These are phyloP conservation scores for Plasmopara viticola DNA, from an alignment of 352 stramenopile species.

Conservation along the genomic window DNA sequence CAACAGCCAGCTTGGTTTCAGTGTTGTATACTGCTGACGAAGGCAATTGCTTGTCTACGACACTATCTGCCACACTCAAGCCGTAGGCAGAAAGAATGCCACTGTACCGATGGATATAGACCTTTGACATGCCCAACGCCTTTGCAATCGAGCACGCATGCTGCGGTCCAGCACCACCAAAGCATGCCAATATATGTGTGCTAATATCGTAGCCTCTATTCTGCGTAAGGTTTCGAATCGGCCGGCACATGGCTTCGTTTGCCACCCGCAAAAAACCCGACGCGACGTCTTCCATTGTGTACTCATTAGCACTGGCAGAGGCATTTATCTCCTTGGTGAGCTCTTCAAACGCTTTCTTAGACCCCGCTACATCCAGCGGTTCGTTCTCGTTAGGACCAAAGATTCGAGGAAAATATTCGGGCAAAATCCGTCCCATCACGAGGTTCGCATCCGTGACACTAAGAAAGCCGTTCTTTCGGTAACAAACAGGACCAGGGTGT, in stretches of 20 bases:
- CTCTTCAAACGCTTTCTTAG: constrained; percentile 86
- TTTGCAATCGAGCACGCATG: constrained; percentile 97
- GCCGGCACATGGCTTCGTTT: constrained; percentile 99
- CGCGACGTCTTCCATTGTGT: constrained; percentile 92
- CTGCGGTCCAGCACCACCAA: constrained; percentile 97
- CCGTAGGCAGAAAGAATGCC: constrained; percentile 98
- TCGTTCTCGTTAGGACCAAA: constrained; percentile 98
- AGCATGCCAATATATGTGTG: constrained; percentile 95
- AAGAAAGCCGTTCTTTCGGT: constrained; percentile 95
- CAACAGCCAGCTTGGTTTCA: constrained; percentile 40
- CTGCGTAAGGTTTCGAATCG: constrained; percentile 97
- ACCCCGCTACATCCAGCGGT: constrained; percentile 93
- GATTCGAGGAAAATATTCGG: constrained; percentile 97
- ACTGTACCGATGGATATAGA: constrained; percentile 98
- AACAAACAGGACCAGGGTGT: constrained; percentile 95
- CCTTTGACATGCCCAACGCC: constrained; percentile 94
- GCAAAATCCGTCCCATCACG: constrained; percentile 95
- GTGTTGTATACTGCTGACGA: constrained; percentile 58
- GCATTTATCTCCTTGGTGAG: constrained; percentile 88
- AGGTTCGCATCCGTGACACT: constrained; percentile 99
- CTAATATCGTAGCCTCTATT: constrained; percentile 98
- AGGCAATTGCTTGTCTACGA: constrained; percentile 95
- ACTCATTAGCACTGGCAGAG: constrained; percentile 48
- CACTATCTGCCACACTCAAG: constrained; percentile 94
- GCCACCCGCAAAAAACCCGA: constrained; percentile 97